Evolutionary conservation across 345 rosid genomes (phyloP).

Genomic region (Corchorus capsularis): DNA sequence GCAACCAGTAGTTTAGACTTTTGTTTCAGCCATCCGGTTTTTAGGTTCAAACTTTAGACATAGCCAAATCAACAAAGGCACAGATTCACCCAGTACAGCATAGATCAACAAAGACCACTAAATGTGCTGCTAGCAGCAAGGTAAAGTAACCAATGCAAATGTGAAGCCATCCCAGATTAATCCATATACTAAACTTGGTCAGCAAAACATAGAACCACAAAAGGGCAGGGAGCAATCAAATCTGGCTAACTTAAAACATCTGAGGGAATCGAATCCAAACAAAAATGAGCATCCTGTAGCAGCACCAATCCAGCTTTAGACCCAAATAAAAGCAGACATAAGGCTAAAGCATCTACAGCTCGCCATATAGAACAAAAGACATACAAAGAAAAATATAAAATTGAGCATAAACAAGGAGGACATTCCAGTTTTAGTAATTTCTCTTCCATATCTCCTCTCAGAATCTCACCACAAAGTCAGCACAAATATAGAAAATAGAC

Average conservation of each 20-base stretch:
- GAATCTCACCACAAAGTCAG: not conserved
- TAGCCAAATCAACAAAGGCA: not conserved
- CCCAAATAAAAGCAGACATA: not conserved
- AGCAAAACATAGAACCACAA: constrained; percentile 2
- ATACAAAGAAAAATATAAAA: not conserved
- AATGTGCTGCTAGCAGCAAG: constrained; percentile 1
- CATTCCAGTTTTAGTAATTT: not conserved
- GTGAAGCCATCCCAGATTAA: not conserved
- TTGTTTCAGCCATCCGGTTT: too few species aligned
- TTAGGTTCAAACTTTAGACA: not conserved
- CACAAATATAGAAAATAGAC: not conserved
- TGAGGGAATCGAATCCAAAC: constrained; percentile 12
- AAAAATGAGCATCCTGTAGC: not conserved
- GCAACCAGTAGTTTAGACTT: not conserved
- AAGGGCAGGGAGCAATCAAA: not conserved
- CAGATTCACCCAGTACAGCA: not conserved
- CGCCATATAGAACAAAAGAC: not conserved
- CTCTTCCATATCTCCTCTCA: not conserved
- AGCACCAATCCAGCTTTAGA: not conserved
- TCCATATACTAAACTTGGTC: not conserved
- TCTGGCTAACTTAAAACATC: constrained; percentile 1
- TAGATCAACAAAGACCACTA: constrained; percentile 5
- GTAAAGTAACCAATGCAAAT: constrained; percentile 8
- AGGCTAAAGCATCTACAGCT: not conserved
- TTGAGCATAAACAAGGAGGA: not conserved